phyloP scores from a whole-genome alignment of 352 stramenopile genomes.

The Lagenidium sp. region DNA sequence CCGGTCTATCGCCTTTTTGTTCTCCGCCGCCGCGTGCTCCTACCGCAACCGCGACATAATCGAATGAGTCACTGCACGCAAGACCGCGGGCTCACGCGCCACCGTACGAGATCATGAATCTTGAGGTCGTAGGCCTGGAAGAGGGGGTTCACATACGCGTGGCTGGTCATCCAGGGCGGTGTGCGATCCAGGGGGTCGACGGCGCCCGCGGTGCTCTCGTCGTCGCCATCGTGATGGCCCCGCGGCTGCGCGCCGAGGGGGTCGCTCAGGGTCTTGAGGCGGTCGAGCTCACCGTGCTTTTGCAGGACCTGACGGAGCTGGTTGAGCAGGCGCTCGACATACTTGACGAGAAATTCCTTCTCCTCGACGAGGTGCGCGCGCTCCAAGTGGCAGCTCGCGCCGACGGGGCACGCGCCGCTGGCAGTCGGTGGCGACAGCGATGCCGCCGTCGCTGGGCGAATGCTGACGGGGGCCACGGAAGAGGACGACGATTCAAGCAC shows the following conservation, averaged over 20 bases:
- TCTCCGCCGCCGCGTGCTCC: constrained; percentile 39
- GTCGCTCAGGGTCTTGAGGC: constrained; percentile 49
- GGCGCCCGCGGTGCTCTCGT: too few species aligned
- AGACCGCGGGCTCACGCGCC: too few species aligned
- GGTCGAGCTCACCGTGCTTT: constrained; percentile 65
- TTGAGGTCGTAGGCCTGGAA: constrained; percentile 73
- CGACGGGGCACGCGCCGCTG: background rate
- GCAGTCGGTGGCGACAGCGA: background rate
- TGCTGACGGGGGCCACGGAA: background rate
- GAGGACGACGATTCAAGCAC: too few species aligned
- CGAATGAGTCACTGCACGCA: too few species aligned
- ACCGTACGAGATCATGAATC: constrained; percentile 31
- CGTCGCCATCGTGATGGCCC: too few species aligned
- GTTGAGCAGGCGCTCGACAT: constrained; percentile 54
- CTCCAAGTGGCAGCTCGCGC: constrained; percentile 26
- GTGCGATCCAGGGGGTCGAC: constrained; percentile 13
- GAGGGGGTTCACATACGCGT: constrained; percentile 62
- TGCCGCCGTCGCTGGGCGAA: background rate
- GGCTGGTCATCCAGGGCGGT: constrained; percentile 57
- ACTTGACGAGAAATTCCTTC: constrained; percentile 52
- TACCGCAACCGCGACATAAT: too few species aligned
- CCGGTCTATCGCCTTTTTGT: constrained; percentile 48
- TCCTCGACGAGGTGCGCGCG: constrained; percentile 41
- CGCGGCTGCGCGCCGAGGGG: too few species aligned
- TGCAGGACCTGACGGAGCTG: constrained; percentile 47